These are phyloP conservation scores for Pyracantha coccinea DNA, from an alignment of 331 rosid genomes.

Conservation along the genomic window DNA sequence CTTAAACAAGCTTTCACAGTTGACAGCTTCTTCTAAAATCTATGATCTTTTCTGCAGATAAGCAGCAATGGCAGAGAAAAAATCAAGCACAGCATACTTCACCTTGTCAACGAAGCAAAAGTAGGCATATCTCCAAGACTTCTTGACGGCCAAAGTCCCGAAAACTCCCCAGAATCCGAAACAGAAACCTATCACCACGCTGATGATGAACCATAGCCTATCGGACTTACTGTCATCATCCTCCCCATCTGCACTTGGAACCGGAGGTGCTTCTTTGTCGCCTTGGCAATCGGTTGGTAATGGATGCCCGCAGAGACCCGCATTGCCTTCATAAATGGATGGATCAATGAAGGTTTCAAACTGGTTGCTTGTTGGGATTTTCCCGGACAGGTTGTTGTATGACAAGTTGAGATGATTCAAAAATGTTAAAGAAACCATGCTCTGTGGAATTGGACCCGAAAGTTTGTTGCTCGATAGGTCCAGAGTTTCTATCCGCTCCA, in stretches of 20 bases:
- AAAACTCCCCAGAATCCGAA: constrained; percentile 13
- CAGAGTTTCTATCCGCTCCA: background rate
- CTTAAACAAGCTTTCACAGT: background rate
- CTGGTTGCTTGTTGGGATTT: constrained; percentile 1
- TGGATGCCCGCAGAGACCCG: background rate
- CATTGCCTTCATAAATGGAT: constrained; percentile 7
- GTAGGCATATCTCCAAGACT: constrained; percentile 9
- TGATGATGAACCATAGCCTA: background rate
- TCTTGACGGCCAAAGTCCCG: constrained; percentile 2
- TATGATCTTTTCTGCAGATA: background rate
- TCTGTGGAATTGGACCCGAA: constrained; percentile 2
- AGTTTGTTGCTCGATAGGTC: constrained; percentile 4
- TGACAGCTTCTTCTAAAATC: background rate
- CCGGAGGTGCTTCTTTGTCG: too few species aligned
- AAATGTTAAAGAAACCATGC: constrained; percentile 7
- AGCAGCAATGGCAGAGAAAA: background rate
- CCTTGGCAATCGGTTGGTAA: background rate
- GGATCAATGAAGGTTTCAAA: background rate
- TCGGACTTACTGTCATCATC: background rate
- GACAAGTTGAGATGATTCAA: background rate
- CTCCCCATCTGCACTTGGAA: background rate
- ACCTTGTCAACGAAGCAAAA: background rate
- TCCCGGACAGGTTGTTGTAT: background rate
- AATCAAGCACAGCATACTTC: background rate
- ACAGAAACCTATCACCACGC: constrained; percentile 3